These are phyloP conservation scores for Davidsoniella australis DNA, from an alignment of 2,329 filamentous ascomycete species.

Conservation along the genomic window DNA sequence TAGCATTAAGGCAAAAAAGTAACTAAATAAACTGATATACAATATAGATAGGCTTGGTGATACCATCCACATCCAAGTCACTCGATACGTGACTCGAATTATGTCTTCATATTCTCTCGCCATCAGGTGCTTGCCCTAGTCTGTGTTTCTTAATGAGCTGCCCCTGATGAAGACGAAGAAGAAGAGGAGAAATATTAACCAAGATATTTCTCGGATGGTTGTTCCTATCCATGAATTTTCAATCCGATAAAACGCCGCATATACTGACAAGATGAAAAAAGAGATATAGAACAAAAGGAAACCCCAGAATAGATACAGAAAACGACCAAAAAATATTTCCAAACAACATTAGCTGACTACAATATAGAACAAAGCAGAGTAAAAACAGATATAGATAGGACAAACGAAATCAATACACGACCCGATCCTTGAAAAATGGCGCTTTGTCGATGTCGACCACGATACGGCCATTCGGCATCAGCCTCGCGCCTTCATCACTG, in stretches of 20 bases:
- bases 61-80: no score
- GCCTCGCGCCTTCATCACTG: constrained; percentile 51
- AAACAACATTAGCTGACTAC: not conserved
- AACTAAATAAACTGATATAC: no score
- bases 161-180: no score
- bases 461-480: constrained; percentile 31
- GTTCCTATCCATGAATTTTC: not conserved
- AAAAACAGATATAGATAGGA: not conserved
- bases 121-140: no score
- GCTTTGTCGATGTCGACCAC: constrained; percentile 23
- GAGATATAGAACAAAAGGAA: not conserved
- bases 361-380: not conserved
- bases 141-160: no score
- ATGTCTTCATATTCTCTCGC: no score
- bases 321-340: not conserved
- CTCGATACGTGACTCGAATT: no score
- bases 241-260: not conserved
- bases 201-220: no score
- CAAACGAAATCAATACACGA: constrained; percentile 23
- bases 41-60: no score
- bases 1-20: no score
- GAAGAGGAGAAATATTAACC: no score
- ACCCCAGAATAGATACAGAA: not conserved
- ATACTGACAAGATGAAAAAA: not conserved
- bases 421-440: constrained; percentile 20